phyloP scores from a whole-genome alignment of 2,329 filamentous ascomycete species.

The Westerdykella sp. region DNA sequence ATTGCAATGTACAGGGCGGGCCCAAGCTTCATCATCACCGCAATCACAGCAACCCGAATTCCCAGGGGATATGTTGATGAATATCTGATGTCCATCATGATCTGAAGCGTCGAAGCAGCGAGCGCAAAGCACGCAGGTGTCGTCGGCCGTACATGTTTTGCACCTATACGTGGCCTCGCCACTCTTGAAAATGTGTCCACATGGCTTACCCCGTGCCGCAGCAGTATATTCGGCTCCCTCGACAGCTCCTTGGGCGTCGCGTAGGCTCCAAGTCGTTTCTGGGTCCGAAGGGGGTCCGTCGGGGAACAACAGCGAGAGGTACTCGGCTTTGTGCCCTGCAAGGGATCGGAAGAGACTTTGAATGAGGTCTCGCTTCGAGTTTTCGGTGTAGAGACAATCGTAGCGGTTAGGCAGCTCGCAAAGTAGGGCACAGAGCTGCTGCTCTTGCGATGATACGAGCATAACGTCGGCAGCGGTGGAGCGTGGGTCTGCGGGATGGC shows the following conservation, averaged over 20 bases:
- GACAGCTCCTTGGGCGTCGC: conserved; percentile 82
- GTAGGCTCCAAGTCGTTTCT: conserved; percentile 64
- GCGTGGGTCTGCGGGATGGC: too few species aligned
- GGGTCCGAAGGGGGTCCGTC: conserved; percentile 55
- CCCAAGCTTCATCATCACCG: conserved; percentile 93
- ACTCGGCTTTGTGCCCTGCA: conserved; percentile 65
- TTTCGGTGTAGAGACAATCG: conserved; percentile 67
- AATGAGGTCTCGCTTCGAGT: conserved; percentile 66
- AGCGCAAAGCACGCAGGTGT: conserved; percentile 91
- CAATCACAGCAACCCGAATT: conserved; percentile 98
- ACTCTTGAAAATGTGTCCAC: conserved; percentile 92
- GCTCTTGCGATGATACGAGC: conserved; percentile 56
- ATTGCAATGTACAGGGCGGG: conserved; percentile 77
- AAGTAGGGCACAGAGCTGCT: conserved; percentile 76
- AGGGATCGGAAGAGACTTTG: conserved; percentile 81
- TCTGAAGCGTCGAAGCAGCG: conserved; percentile 94
- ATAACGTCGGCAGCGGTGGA: conserved; percentile 20
- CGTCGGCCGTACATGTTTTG: conserved; percentile 88
- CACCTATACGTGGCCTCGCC: conserved; percentile 93
- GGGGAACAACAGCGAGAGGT: conserved; percentile 77
- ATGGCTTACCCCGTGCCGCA: conserved; percentile 83
- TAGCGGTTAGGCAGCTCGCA: conserved; percentile 68
- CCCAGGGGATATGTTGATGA: conserved; percentile 78
- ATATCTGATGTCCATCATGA: conserved; percentile 86
- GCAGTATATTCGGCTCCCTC: conserved; percentile 94